Percentiles rank a stretch among this genome's conserved stretches.
These are phyloP conservation scores for Monosporascus sp. DNA, from an alignment of 2,329 filamentous ascomycete species.

Conservation along the genomic window DNA sequence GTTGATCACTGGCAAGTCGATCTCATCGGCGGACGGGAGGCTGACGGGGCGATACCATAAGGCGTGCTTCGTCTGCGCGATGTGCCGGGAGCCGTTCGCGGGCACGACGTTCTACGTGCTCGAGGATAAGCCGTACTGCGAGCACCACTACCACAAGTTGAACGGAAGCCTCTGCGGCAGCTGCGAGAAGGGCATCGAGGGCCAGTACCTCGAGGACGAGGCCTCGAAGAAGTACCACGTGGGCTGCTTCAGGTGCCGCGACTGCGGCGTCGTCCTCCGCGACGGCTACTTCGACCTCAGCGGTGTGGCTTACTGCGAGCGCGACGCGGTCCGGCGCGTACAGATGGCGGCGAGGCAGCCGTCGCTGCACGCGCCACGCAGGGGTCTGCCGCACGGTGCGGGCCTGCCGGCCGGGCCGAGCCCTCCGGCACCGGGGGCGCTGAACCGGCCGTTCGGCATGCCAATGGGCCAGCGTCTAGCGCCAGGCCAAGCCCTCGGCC, in stretches of 20 bases:
- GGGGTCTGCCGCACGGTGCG: neutral
- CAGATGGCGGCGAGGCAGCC: constrained; percentile 24
- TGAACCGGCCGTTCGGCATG: constrained; percentile 27
- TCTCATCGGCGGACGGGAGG: constrained; percentile 88
- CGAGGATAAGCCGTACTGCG: constrained; percentile 81
- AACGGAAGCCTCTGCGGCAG: constrained; percentile 80
- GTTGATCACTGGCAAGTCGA: constrained; percentile 80
- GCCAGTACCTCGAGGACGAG: constrained; percentile 85
- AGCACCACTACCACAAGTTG: constrained; percentile 84
- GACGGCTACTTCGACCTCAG: constrained; percentile 91
- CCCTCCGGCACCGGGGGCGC: constrained; percentile 10
- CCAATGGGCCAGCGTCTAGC: constrained; percentile 27
- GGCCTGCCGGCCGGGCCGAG: constrained; percentile 21
- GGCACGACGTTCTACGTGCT: constrained; percentile 92
- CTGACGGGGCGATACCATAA: constrained; percentile 94
- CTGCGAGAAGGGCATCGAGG: constrained; percentile 85
- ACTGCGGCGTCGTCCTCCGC: constrained; percentile 67
- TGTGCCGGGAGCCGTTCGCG: constrained; percentile 73
- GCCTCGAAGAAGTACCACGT: constrained; percentile 75
- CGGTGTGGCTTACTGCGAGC: constrained; percentile 77
- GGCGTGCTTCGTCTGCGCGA: constrained; percentile 85
- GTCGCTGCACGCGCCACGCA: constrained; percentile 13
- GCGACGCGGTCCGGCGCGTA: constrained; percentile 64
- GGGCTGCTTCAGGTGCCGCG: constrained; percentile 76
- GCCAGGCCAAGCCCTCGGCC: constrained; percentile 31